Percentiles rank a stretch among this genome's conserved stretches.
These are phyloP conservation scores for Mycena rebaudengoi DNA, from an alignment of 768 basidiomycete species.

Conservation along the genomic window DNA sequence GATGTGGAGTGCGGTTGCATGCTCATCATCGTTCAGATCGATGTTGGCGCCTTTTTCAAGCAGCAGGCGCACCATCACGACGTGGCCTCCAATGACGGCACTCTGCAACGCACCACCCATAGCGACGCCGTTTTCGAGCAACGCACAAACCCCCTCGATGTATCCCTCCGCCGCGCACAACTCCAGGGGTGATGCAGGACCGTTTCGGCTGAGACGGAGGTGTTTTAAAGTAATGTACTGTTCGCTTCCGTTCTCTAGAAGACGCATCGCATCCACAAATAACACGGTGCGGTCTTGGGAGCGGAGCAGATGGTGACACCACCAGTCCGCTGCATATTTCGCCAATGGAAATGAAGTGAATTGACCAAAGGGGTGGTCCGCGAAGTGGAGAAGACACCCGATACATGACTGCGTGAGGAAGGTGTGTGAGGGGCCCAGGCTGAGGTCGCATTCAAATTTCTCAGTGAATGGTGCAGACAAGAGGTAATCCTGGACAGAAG, in stretches of 20 bases:
- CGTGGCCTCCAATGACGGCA: neutral
- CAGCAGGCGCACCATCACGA: neutral
- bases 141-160: neutral
- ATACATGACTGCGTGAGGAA: too few relatives aligned
- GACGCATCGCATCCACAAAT: neutral
- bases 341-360: neutral
- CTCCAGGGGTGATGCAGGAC: neutral
- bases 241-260: neutral
- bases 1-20: too few relatives aligned
- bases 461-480: too few relatives aligned
- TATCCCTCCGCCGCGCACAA: neutral
- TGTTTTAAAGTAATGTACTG: neutral
- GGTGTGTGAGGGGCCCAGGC: too few relatives aligned
- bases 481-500: too few relatives aligned
- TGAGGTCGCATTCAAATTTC: too few relatives aligned
- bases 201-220: neutral
- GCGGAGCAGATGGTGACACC: neutral
- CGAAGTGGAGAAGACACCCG: neutral
- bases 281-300: neutral
- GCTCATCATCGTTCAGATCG: neutral
- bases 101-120: neutral
- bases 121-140: neutral
- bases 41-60: neutral
- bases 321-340: neutral
- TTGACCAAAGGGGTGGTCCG: neutral